A percentile compares a stretch with the other conserved stretches of the same genome.
Conservation (phyloP, 2,329 filamentous ascomycete genomes). For the Gnomoniopsis sp. region DNA sequence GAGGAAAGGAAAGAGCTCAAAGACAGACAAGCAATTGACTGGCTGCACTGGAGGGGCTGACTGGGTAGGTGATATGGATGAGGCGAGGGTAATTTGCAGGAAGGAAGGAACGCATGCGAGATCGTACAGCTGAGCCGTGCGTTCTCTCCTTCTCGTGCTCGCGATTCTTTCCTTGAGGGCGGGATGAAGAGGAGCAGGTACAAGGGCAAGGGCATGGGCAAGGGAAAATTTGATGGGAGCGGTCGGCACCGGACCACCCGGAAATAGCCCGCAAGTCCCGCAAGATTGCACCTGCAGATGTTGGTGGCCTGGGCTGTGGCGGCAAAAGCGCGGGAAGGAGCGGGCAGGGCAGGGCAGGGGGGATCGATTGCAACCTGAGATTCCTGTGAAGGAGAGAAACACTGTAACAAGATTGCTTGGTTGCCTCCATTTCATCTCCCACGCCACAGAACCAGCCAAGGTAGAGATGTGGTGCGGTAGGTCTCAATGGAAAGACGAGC, state of each 20-base stretch:
- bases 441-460: no score
- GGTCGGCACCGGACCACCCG: background rate
- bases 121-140: background rate
- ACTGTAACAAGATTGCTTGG: background rate
- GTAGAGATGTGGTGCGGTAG: no score
- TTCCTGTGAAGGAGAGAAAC: background rate
- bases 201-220: background rate
- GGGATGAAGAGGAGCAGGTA: background rate
- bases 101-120: background rate
- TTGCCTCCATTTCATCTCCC: no score
- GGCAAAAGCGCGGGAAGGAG: conserved; percentile 9
- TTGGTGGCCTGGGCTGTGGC: background rate
- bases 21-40: background rate
- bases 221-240: conserved; percentile 2
- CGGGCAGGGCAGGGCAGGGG: background rate
- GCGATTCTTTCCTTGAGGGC: background rate
- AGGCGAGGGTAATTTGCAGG: conserved; percentile 4
- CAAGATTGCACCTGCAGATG: conserved; percentile 5
- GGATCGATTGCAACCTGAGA: background rate
- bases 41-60: no score
- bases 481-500: no score
- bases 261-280: background rate
- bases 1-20: conserved; percentile 11
- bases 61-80: conserved; percentile 11
- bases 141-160: background rate